A percentile compares a stretch with the other conserved stretches of the same genome.
phyloP scores from a whole-genome alignment of 441 rosid genomes.

The Sinapis alba region DNA sequence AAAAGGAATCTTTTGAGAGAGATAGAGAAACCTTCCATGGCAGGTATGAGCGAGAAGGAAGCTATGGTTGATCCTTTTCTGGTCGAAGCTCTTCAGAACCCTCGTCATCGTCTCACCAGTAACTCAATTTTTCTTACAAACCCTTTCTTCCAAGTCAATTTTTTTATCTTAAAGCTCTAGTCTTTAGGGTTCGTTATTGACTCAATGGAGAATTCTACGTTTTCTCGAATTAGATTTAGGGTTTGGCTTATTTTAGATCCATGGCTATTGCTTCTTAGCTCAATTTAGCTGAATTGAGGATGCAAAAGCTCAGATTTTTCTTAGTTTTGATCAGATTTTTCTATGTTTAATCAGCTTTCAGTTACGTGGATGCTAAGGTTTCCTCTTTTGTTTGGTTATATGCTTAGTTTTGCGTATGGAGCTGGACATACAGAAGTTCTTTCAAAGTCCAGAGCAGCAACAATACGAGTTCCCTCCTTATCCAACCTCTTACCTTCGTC shows the following conservation, averaged over 20 bases:
- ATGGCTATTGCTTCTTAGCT: constrained; percentile 12
- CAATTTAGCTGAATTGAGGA: constrained; percentile 11
- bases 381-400: too few relatives aligned
- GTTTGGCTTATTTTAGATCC: constrained; percentile 24
- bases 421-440: constrained; percentile 82
- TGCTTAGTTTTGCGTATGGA: constrained; percentile 91
- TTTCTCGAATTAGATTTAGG: constrained; percentile 12
- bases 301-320: not conserved
- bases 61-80: constrained; percentile 89
- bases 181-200: constrained; percentile 18
- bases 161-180: not conserved
- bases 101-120: constrained; percentile 97
- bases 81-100: constrained; percentile 92
- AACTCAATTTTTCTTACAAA: constrained; percentile 33
- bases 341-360: not conserved
- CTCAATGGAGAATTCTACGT: not conserved
- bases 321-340: not conserved
- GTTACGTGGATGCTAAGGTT: too few relatives aligned
- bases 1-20: constrained; percentile 27
- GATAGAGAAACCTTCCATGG: constrained; percentile 37
- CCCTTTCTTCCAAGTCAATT: constrained; percentile 13
- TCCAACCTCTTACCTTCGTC: constrained; percentile 95
- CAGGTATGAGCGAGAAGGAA: constrained; percentile 50
- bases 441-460: constrained; percentile 74
- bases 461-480: constrained; percentile 84